phyloP scores from a whole-genome alignment of 495 filamentous ascomycete species.

The Penicillium paxilli region DNA sequence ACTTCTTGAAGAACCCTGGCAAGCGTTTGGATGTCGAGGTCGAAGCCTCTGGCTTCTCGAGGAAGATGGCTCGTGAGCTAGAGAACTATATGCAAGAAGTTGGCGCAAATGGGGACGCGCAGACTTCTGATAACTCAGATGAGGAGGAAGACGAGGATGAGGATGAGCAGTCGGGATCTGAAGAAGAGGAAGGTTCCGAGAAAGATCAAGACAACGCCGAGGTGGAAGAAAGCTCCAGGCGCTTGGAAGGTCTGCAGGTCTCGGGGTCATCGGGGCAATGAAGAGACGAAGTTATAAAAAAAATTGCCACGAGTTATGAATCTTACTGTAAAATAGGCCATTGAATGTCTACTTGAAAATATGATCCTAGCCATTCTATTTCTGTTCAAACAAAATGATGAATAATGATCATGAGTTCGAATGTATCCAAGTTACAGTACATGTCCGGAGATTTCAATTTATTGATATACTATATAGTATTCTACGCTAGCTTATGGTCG shows the following conservation, averaged over 20 bases:
- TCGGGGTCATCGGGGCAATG: slow-evolving; percentile 26
- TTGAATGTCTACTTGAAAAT: not conserved
- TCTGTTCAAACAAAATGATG: no score
- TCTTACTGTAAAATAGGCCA: slow-evolving; percentile 27
- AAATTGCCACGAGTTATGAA: slow-evolving; percentile 40
- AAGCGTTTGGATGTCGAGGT: slow-evolving; percentile 82
- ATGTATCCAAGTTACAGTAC: no score
- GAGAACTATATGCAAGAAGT: slow-evolving; percentile 83
- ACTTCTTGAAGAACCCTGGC: slow-evolving; percentile 60
- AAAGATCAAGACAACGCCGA: slow-evolving; percentile 13
- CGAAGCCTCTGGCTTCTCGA: slow-evolving; percentile 91
- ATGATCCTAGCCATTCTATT: no score
- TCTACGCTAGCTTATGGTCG: no score
- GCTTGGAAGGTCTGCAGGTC: slow-evolving; percentile 35
- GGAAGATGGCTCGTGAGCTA: slow-evolving; percentile 91
- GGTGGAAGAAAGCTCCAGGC: slow-evolving; percentile 34
- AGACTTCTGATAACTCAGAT: slow-evolving; percentile 43
- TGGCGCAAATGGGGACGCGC: slow-evolving; percentile 57
- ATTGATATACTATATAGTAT: no score
- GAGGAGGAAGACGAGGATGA: slow-evolving; percentile 36
- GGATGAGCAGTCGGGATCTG: slow-evolving; percentile 20
- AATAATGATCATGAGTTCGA: no score
- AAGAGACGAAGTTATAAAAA: slow-evolving; percentile 11
- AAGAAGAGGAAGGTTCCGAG: slow-evolving; percentile 11
- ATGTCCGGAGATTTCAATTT: no score